Percentiles rank a stretch among this genome's conserved stretches.
Conservation (phyloP, 2,329 filamentous ascomycete genomes). For the Phyllosticta paracitricarpa region DNA sequence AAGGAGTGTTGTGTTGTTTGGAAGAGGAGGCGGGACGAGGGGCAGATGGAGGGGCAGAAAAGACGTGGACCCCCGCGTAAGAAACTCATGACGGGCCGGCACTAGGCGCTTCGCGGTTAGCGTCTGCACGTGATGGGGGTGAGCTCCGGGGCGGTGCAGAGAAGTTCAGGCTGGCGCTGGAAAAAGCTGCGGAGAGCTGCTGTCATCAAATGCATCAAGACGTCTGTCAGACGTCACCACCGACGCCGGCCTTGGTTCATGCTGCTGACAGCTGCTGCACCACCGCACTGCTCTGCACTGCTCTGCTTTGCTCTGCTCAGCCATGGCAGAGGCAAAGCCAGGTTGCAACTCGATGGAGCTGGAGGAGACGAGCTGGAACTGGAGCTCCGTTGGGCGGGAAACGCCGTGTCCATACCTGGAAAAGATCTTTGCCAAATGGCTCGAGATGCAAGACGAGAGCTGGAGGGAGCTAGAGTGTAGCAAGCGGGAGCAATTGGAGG, state of each 20-base stretch:
- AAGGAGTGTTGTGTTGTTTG: constrained; percentile 25
- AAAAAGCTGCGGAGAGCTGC: constrained; percentile 11
- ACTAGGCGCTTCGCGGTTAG: constrained; percentile 1
- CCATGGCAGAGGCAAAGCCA: background rate
- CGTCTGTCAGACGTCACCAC: no score
- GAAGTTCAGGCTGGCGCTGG: background rate
- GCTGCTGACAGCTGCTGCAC: background rate
- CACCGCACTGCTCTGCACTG: no score
- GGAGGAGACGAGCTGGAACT: background rate
- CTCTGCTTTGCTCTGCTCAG: no score
- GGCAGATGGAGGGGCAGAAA: constrained; percentile 14
- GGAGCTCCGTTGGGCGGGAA: background rate
- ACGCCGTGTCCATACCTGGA: background rate
- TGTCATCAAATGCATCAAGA: background rate
- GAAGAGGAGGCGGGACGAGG: constrained; percentile 24
- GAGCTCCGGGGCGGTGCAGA: constrained; percentile 10
- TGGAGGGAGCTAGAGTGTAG: background rate
- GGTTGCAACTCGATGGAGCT: background rate
- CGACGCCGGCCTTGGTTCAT: no score
- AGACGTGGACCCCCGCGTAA: constrained; percentile 9
- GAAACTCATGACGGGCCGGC: constrained; percentile 5
- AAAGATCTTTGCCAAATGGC: background rate
- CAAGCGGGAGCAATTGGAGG: no score
- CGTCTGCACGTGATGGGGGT: constrained; percentile 15
- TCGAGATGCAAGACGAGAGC: background rate